Percentiles rank a stretch among this genome's conserved stretches.
These are phyloP conservation scores for Candida dajiaensis DNA, from an alignment of 805 yeast species.

Conservation along the genomic window DNA sequence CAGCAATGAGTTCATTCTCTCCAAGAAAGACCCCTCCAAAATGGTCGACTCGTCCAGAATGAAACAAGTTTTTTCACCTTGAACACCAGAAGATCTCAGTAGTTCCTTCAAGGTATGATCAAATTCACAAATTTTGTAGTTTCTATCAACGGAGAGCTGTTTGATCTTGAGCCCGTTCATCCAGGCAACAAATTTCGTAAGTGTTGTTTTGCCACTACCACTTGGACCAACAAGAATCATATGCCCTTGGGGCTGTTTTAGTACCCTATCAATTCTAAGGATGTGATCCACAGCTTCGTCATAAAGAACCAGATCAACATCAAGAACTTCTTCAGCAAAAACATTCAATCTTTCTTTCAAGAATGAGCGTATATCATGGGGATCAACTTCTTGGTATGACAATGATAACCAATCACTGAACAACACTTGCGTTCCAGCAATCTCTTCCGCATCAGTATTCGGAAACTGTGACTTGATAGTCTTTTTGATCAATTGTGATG, in stretches of 20 bases:
- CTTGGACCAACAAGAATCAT: constrained; percentile 78
- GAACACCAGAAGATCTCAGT: constrained; percentile 42
- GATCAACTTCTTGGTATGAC: constrained; percentile 51
- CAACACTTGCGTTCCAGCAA: constrained; percentile 47
- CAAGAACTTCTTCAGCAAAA: constrained; percentile 75
- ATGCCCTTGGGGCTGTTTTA: constrained; percentile 87
- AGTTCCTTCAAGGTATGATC: constrained; percentile 55
- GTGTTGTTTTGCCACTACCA: constrained; percentile 74
- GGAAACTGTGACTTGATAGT: constrained; percentile 41
- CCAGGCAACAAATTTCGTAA: constrained; percentile 86
- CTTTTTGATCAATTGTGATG: constrained; percentile 31
- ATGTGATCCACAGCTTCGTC: constrained; percentile 71
- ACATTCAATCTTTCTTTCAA: constrained; percentile 57
- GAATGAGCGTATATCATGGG: constrained; percentile 44
- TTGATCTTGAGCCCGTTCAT: constrained; percentile 65
- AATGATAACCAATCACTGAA: constrained; percentile 73
- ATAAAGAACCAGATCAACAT: constrained; percentile 53
- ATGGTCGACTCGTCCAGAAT: constrained; percentile 78
- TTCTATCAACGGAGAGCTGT: constrained; percentile 51
- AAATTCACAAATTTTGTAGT: constrained; percentile 56
- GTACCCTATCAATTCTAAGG: constrained; percentile 72
- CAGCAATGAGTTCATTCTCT: constrained; percentile 86
- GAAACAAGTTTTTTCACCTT: constrained; percentile 61
- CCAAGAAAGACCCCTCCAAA: constrained; percentile 71
- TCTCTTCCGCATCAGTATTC: constrained; percentile 29